Conservation (phyloP, 352 stramenopile genomes). For the Phytophthora foliorum region DNA sequence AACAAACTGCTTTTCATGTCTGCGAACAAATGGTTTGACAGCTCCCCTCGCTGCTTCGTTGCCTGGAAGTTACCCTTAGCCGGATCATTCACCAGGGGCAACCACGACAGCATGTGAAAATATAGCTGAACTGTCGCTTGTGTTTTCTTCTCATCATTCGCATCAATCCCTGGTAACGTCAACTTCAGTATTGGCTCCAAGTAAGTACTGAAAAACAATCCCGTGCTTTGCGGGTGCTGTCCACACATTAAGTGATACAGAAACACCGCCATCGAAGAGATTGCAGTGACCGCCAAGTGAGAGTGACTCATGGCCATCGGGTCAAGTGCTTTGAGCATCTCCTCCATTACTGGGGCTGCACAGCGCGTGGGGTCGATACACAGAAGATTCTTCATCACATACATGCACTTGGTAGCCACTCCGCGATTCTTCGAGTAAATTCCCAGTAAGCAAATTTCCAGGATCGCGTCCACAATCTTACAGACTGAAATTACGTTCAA, state of each 20-base stretch:
- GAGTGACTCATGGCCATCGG: slow-evolving; percentile 76
- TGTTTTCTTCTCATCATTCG: slow-evolving; percentile 85
- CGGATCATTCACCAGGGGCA: slow-evolving; percentile 77
- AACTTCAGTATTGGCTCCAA: slow-evolving; percentile 65
- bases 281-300: slow-evolving; percentile 75
- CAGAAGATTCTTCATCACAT: slow-evolving; percentile 73
- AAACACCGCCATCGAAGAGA: slow-evolving; percentile 72
- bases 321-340: slow-evolving; percentile 78
- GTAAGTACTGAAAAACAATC: slow-evolving; percentile 67
- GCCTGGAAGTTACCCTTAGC: slow-evolving; percentile 45
- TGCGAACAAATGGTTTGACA: slow-evolving; percentile 48
- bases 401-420: slow-evolving; percentile 76
- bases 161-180: slow-evolving; percentile 78
- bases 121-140: slow-evolving; percentile 72
- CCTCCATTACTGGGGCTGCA: slow-evolving; percentile 58
- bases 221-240: slow-evolving; percentile 50
- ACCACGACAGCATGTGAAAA: slow-evolving; percentile 73
- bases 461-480: slow-evolving; percentile 54
- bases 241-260: slow-evolving; percentile 74
- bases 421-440: slow-evolving; percentile 82
- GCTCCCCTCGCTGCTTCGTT: slow-evolving; percentile 45
- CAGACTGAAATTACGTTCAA: slow-evolving; percentile 45
- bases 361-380: slow-evolving; percentile 60
- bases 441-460: slow-evolving; percentile 69
- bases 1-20: slow-evolving; percentile 62